Percentiles rank a stretch among this genome's conserved stretches.
Evolutionary conservation across 768 basidiomycete species (phyloP).

Genomic region (Leccinum pellstonianum): DNA sequence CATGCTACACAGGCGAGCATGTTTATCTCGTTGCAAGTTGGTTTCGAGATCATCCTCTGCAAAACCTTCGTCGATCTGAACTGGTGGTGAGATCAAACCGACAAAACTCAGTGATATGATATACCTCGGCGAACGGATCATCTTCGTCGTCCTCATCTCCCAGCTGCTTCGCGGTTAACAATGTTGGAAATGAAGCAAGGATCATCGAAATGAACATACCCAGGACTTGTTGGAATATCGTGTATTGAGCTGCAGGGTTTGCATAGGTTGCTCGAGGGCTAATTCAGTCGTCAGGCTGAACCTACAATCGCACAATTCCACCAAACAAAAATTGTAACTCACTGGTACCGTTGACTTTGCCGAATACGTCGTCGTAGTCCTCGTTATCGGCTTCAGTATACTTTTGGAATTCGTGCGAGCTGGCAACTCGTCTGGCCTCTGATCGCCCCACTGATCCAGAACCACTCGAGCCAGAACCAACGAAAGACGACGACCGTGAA

Average conservation of each 20-base stretch:
- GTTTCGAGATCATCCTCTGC: conserved; percentile 90
- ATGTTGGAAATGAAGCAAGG: neutral
- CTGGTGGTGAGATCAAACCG: conserved; percentile 4
- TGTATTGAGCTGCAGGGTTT: conserved; percentile 83
- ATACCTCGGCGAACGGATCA: conserved; percentile 93
- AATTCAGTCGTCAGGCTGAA: conserved; percentile 29
- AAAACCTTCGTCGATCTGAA: conserved; percentile 88
- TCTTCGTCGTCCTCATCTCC: conserved; percentile 88
- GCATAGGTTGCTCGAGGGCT: conserved; percentile 56
- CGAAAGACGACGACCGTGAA: conserved; percentile 58
- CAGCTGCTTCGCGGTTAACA: conserved; percentile 40
- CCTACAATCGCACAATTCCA: neutral
- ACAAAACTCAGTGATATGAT: neutral
- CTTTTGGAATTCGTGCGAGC: conserved; percentile 71
- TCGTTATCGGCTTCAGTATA: conserved; percentile 88
- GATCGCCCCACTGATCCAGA: conserved; percentile 63
- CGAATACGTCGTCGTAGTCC: conserved; percentile 96
- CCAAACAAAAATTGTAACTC: conserved; percentile 30
- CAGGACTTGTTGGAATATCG: conserved; percentile 87
- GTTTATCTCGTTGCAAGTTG: conserved; percentile 90
- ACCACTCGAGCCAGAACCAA: conserved; percentile 39
- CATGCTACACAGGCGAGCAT: conserved; percentile 78
- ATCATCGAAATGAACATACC: conserved; percentile 43
- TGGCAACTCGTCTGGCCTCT: conserved; percentile 55
- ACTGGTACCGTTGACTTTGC: conserved; percentile 68